phyloP scores from a whole-genome alignment of 805 yeast genomes.

The Cephaloascus albidus region DNA sequence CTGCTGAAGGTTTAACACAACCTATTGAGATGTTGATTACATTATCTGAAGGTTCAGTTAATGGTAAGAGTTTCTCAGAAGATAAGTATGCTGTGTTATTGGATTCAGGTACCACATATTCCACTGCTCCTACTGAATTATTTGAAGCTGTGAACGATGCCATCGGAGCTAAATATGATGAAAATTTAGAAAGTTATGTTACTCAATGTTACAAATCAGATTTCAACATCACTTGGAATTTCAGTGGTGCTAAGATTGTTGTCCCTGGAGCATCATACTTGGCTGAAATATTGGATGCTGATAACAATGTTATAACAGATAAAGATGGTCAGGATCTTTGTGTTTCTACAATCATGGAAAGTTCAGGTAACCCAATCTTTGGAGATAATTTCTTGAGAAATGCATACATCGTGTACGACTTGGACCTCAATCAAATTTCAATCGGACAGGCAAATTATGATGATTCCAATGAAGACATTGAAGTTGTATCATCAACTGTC shows the following conservation, averaged over 20 bases:
- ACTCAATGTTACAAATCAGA: not conserved
- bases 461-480: constrained; percentile 24
- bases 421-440: constrained; percentile 32
- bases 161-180: not conserved
- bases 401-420: constrained; percentile 47
- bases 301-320: not conserved
- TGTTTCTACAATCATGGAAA: not conserved
- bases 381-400: constrained; percentile 47
- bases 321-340: not conserved
- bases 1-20: not conserved
- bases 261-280: constrained; percentile 1
- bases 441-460: constrained; percentile 34
- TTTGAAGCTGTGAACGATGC: constrained; percentile 8
- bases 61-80: not conserved
- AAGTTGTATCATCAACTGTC: constrained; percentile 30
- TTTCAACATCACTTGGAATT: constrained; percentile 2
- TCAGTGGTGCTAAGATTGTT: constrained; percentile 5
- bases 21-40: not conserved
- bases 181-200: not conserved
- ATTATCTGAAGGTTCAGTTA: not conserved
- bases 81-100: constrained; percentile 23
- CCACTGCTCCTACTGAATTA: constrained; percentile 35
- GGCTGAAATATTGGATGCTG: not conserved
- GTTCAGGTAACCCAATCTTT: constrained; percentile 14
- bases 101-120: constrained; percentile 47